A percentile compares a stretch with the other conserved stretches of the same genome.
phyloP scores from a whole-genome alignment of 1,139 yeast genomes.

The Taphrina flavorubra region DNA sequence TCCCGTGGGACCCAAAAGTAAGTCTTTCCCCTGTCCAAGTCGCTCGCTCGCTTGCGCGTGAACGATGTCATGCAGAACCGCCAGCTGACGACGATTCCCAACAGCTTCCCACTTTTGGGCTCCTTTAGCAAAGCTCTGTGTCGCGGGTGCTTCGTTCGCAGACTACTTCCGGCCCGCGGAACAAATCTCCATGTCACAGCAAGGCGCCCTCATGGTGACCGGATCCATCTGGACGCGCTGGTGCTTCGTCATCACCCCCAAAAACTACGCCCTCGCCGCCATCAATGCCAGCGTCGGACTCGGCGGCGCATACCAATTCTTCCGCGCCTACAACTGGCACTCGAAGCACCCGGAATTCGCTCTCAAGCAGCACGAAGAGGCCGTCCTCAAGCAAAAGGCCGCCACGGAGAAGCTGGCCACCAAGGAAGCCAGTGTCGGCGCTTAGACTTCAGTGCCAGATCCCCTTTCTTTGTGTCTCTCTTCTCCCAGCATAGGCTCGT shows the following conservation, averaged over 20 bases:
- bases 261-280: conserved; percentile 82
- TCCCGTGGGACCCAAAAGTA: conserved; percentile 38
- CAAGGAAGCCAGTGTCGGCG: conserved; percentile 40
- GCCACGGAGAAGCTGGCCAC: conserved; percentile 32
- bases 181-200: conserved; percentile 42
- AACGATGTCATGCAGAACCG: background rate
- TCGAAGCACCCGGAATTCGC: conserved; percentile 25
- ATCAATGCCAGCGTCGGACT: conserved; percentile 92
- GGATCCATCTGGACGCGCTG: conserved; percentile 98
- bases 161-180: conserved; percentile 44
- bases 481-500: too few species aligned
- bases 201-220: conserved; percentile 76
- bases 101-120: conserved; percentile 32
- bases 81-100: background rate
- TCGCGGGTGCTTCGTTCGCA: conserved; percentile 42
- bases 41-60: background rate
- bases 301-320: conserved; percentile 84
- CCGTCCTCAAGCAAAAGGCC: conserved; percentile 25
- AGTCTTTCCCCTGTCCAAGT: background rate
- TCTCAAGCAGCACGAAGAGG: conserved; percentile 30
- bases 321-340: conserved; percentile 54
- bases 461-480: too few species aligned
- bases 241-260: conserved; percentile 92
- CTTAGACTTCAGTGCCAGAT: background rate
- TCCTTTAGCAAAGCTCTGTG: conserved; percentile 28